phyloP scores from a whole-genome alignment of 2,329 filamentous ascomycete genomes.

The Leptographium wingfieldii region DNA sequence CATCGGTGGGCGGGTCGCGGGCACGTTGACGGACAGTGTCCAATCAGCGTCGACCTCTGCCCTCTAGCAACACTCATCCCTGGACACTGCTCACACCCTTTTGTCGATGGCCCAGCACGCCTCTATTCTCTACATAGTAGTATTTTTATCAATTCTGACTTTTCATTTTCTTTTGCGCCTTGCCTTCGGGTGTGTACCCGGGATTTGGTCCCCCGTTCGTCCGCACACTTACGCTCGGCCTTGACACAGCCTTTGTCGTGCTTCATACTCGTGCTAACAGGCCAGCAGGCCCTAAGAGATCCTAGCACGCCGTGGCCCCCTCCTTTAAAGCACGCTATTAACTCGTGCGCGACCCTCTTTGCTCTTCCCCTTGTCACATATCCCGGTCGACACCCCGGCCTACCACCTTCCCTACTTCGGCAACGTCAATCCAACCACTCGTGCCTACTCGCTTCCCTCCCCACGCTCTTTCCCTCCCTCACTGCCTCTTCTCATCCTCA shows the following conservation, averaged over 20 bases:
- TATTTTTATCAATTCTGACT: too few species aligned
- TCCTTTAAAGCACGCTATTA: slow-evolving; percentile 3
- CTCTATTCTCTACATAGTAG: neutral
- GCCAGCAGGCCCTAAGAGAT: neutral
- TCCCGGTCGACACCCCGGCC: slow-evolving; percentile 6
- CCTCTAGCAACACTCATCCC: neutral
- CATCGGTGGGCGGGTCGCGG: neutral
- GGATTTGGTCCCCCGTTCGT: neutral
- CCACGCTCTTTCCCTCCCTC: neutral
- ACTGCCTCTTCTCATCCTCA: slow-evolving; percentile 21
- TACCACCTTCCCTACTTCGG: slow-evolving; percentile 19
- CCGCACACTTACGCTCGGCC: neutral
- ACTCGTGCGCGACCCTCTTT: neutral
- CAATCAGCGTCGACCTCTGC: slow-evolving; percentile 1
- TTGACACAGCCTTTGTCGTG: neutral
- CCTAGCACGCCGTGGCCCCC: neutral
- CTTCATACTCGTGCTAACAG: neutral
- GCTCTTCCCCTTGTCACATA: slow-evolving; percentile 3
- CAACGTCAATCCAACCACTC: slow-evolving; percentile 10
- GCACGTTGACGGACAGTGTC: neutral
- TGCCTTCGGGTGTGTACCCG: neutral
- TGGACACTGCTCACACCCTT: neutral
- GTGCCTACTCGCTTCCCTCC: slow-evolving; percentile 5
- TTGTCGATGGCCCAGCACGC: neutral
- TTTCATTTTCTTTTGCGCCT: neutral